phyloP scores from a whole-genome alignment of 2,329 filamentous ascomycete genomes.

The Apiospora saccharicola region DNA sequence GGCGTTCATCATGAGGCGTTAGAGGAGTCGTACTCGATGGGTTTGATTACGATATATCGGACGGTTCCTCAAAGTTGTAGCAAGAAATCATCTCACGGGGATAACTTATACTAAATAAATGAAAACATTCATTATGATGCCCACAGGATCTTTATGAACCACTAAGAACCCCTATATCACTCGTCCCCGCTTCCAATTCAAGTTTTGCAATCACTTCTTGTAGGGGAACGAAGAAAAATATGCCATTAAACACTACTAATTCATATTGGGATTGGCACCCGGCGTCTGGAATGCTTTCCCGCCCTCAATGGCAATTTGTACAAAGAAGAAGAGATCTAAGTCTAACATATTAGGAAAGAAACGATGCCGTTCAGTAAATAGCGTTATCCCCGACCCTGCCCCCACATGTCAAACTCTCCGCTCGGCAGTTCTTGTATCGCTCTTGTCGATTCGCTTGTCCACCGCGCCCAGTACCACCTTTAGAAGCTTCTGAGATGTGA shows the following conservation, averaged over 20 bases:
- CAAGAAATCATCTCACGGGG: not conserved
- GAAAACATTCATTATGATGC: not conserved
- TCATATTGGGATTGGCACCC: not conserved
- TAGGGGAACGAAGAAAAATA: too few relatives aligned
- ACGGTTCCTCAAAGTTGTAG: not conserved
- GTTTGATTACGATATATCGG: not conserved
- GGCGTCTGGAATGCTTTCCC: not conserved
- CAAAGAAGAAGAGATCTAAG: not conserved
- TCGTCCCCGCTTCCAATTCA: not conserved
- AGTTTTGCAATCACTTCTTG: not conserved
- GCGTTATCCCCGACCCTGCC: not conserved
- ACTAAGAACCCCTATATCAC: not conserved
- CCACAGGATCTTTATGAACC: not conserved
- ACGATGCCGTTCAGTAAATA: not conserved
- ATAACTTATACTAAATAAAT: not conserved
- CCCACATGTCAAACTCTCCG: not conserved
- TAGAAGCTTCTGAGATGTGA: conserved; percentile 76
- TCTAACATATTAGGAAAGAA: not conserved
- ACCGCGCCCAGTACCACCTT: conserved; percentile 86
- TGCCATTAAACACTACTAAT: not conserved
- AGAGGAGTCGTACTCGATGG: not conserved
- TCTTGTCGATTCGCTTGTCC: conserved; percentile 68
- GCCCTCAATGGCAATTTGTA: not conserved
- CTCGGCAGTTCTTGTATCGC: conserved; percentile 3
- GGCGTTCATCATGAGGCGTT: not conserved